phyloP scores from a whole-genome alignment of 768 basidiomycete species.

The Trametes coccinea region DNA sequence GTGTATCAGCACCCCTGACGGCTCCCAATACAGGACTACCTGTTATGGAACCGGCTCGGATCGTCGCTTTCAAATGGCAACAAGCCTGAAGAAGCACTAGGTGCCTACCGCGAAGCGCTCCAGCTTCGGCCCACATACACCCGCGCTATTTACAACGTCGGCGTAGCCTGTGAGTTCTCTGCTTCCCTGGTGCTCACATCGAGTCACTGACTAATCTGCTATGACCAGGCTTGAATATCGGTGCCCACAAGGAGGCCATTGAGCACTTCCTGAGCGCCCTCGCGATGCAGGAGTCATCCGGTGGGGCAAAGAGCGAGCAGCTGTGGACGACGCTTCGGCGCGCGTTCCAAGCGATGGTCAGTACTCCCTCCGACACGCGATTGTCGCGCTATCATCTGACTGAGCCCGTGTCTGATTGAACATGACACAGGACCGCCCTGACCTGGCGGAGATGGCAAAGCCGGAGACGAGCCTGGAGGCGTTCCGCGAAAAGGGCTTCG shows the following conservation, averaged over 20 bases:
- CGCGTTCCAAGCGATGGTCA: conserved; percentile 78
- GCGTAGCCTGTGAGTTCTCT: conserved; percentile 83
- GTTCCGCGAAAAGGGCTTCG: conserved; percentile 86
- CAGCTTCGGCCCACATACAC: conserved; percentile 93
- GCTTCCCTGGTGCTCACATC: not conserved
- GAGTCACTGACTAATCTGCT: conserved; percentile 6
- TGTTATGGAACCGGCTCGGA: conserved; percentile 94
- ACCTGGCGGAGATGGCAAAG: conserved; percentile 77
- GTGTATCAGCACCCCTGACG: not conserved
- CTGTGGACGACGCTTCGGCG: conserved; percentile 90
- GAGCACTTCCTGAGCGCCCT: conserved; percentile 93
- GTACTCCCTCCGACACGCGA: conserved; percentile 24
- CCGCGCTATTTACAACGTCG: conserved; percentile 96
- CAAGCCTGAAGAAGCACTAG: conserved; percentile 90
- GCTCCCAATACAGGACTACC: conserved; percentile 63
- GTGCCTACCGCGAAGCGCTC: conserved; percentile 87
- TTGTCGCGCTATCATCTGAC: conserved; percentile 5
- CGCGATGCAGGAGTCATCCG: conserved; percentile 70
- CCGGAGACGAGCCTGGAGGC: conserved; percentile 61
- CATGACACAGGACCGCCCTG: conserved; percentile 62
- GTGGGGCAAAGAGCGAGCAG: conserved; percentile 74
- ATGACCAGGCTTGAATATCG: conserved; percentile 85
- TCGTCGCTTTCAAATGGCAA: conserved; percentile 93
- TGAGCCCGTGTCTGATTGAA: not conserved
- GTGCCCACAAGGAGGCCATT: conserved; percentile 91